Evolutionary conservation across 1,139 yeast genomes (phyloP).

Genomic region (Candida sp.): DNA sequence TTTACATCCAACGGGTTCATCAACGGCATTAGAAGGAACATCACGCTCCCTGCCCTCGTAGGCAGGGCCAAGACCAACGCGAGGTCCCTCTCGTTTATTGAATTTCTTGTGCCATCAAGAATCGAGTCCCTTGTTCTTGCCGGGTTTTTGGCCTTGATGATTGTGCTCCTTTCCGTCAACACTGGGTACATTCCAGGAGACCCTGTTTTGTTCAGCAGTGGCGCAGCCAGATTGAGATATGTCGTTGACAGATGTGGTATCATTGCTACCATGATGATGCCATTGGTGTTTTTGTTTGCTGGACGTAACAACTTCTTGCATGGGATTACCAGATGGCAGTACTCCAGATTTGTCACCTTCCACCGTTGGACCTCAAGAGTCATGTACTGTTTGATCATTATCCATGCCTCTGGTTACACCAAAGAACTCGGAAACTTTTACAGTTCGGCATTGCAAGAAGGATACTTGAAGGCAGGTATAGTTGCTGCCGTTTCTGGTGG

Average conservation of each 20-base stretch:
- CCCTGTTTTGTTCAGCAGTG: slow-evolving; percentile 23
- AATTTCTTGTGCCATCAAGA: slow-evolving; percentile 30
- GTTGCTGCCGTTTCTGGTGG: slow-evolving; percentile 38
- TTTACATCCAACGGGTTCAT: slow-evolving; percentile 24
- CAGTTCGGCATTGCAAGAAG: slow-evolving; percentile 1
- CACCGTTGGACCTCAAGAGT: slow-evolving; percentile 45
- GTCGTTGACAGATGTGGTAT: slow-evolving; percentile 39
- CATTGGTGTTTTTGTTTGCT: slow-evolving; percentile 44
- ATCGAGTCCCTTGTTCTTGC: slow-evolving; percentile 21
- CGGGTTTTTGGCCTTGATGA: slow-evolving; percentile 48
- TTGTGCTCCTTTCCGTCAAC: slow-evolving; percentile 36
- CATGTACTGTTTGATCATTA: slow-evolving; percentile 26
- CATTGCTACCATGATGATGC: slow-evolving; percentile 30
- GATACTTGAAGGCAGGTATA: slow-evolving; percentile 26
- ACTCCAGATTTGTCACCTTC: slow-evolving; percentile 37
- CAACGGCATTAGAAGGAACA: slow-evolving; percentile 27
- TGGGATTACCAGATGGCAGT: slow-evolving; percentile 44
- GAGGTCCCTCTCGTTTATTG: slow-evolving; percentile 11
- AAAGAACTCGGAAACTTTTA: slow-evolving; percentile 8
- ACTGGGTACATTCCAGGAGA: slow-evolving; percentile 24
- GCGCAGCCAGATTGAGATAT: slow-evolving; percentile 26
- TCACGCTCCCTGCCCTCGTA: slow-evolving; percentile 32
- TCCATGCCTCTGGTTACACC: slow-evolving; percentile 47
- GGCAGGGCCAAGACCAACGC: slow-evolving; percentile 22
- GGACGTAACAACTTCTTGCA: slow-evolving; percentile 48